Evolutionary conservation across 2,329 filamentous ascomycete species (phyloP).

Genomic region (Apiospora malaysiana): DNA sequence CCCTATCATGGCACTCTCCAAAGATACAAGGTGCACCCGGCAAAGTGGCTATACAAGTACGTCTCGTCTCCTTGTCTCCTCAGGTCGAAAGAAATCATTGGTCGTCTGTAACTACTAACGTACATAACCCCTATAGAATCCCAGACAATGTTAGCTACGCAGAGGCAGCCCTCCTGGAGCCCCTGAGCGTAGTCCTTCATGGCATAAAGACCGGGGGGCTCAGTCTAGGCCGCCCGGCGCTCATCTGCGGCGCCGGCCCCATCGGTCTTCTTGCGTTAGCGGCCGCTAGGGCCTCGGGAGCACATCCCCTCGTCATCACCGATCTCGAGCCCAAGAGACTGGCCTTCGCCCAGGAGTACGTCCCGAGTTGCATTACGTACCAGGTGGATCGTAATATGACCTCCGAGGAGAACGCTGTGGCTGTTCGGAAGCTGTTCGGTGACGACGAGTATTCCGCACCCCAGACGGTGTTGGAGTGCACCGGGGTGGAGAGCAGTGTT

Average conservation of each 20-base stretch:
- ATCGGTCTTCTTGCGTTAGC: slow-evolving; percentile 66
- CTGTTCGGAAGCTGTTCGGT: slow-evolving; percentile 59
- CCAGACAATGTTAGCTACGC: slow-evolving; percentile 61
- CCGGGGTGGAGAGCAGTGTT: slow-evolving; percentile 68
- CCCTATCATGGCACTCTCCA: slow-evolving; percentile 66
- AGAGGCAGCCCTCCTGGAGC: slow-evolving; percentile 68
- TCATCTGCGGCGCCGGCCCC: slow-evolving; percentile 68
- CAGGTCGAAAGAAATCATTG: not conserved
- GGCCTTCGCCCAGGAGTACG: slow-evolving; percentile 62
- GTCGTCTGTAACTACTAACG: too few species aligned
- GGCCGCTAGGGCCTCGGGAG: slow-evolving; percentile 64
- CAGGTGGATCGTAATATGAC: slow-evolving; percentile 53
- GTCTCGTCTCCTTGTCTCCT: not conserved
- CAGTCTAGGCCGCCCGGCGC: slow-evolving; percentile 57
- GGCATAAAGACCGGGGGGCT: slow-evolving; percentile 61
- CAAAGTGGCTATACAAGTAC: slow-evolving; percentile 62
- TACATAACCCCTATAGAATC: slow-evolving; percentile 40
- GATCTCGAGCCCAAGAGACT: slow-evolving; percentile 64
- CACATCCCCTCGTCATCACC: slow-evolving; percentile 68
- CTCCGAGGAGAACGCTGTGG: slow-evolving; percentile 55
- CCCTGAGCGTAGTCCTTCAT: slow-evolving; percentile 67
- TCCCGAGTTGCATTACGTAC: slow-evolving; percentile 61
- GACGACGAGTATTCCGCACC: slow-evolving; percentile 61
- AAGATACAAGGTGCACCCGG: slow-evolving; percentile 65
- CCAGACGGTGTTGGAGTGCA: slow-evolving; percentile 67